phyloP scores from a whole-genome alignment of 768 basidiomycete genomes.

The Leccinum uliginosum region DNA sequence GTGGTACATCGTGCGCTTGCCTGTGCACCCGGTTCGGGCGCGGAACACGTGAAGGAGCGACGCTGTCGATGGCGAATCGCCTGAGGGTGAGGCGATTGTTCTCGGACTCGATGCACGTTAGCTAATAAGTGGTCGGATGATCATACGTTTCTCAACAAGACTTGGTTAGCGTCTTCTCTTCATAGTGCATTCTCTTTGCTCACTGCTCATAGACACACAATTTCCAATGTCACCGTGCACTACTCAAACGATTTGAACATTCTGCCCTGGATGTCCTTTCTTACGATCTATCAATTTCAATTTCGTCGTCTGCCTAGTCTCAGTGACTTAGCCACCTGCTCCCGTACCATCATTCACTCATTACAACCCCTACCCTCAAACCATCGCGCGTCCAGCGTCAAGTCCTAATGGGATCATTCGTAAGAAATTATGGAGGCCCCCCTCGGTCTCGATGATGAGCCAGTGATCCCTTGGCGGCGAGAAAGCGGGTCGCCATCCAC shows the following conservation, averaged over 20 bases:
- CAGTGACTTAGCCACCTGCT: slow-evolving; percentile 66
- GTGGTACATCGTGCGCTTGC: slow-evolving; percentile 69
- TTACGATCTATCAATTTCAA: slow-evolving; percentile 68
- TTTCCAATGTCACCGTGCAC: slow-evolving; percentile 71
- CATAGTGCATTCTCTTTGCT: not conserved
- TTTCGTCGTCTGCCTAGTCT: slow-evolving; percentile 61
- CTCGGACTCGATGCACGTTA: slow-evolving; percentile 84
- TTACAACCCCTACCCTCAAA: slow-evolving; percentile 62
- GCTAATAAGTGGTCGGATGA: slow-evolving; percentile 86
- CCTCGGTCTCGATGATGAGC: slow-evolving; percentile 37
- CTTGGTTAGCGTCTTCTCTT: slow-evolving; percentile 51
- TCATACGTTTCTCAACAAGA: slow-evolving; percentile 87
- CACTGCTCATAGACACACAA: slow-evolving; percentile 58
- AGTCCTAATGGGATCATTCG: slow-evolving; percentile 69
- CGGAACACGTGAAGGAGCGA: slow-evolving; percentile 53
- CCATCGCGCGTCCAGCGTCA: slow-evolving; percentile 72
- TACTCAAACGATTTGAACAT: slow-evolving; percentile 70
- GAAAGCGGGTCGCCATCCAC: slow-evolving; percentile 32
- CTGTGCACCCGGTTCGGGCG: slow-evolving; percentile 41
- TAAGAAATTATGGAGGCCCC: slow-evolving; percentile 58
- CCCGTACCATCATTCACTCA: slow-evolving; percentile 60
- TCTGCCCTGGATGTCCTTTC: slow-evolving; percentile 66
- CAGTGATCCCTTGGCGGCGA: slow-evolving; percentile 72
- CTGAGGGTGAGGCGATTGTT: slow-evolving; percentile 60
- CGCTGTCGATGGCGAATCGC: slow-evolving; percentile 39